Base-by-base conservation (phyloP, 139 green algal species). In the Picochlorum sp. region DNA sequence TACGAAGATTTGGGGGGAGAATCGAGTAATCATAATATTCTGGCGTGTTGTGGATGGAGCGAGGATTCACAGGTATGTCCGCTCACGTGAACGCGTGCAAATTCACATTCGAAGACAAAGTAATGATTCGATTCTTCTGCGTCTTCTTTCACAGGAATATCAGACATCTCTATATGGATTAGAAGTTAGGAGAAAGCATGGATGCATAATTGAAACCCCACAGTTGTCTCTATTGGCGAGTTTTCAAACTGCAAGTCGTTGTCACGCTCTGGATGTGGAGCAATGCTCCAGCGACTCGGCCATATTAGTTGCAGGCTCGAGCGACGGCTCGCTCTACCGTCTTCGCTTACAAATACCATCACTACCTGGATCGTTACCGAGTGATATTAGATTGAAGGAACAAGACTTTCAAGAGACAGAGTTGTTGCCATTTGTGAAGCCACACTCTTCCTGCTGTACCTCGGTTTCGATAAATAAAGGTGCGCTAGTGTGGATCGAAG, bases 11-110 rank as follows among this genome's bases (percentile, higher is more conserved):
- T 16, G 33, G 52, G 16, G n/a, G 52, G 52, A 29, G 26, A 10
- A 36, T 18, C 28, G 14, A 51, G 20, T 10, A 51, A 28, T 14
- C 52, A 59, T 0, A 59, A 59, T 29, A 36, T 44, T 6, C 28
- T 59, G 6, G 22, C n/a, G 24, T 45, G 53, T 7, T 14, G 20
- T 51, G 52, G 52, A 51, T 59, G 52, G 52, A 59, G 53, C 24
- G 52, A 59, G 24, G 52, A 59, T 51, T n/a, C 52, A 30, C 22
- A 59, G 52, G 52, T 59, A 45, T 8, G 52, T 1, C n/a, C n/a
- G 43, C 3, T 51, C 9, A 24, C 1, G 16, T 53, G 44, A 22
- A 31, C 18, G 18, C 6, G 6, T 10, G 18, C 44, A 12, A 12
- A 26, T 5, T 29, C 7, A 31, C n/a, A 5, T 5, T n/a, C 39